Conservation (phyloP, 768 basidiomycete genomes). For the Panellus pusillus region DNA sequence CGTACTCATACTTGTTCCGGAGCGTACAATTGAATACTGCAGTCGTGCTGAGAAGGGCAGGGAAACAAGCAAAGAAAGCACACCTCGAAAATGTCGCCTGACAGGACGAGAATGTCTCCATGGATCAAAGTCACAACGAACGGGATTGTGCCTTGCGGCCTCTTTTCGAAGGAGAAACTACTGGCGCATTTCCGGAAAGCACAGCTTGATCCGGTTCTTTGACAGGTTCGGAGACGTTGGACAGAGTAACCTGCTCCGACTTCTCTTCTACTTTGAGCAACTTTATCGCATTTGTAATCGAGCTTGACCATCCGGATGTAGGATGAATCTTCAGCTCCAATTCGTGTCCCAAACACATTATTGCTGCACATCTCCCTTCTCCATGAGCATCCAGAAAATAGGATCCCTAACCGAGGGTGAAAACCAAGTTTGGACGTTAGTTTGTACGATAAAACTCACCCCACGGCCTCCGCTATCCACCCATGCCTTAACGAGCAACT, state of each 20-base stretch:
- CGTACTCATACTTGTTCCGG: conserved; percentile 46
- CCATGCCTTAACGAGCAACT: conserved; percentile 11
- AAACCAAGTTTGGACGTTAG: not conserved
- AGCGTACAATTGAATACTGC: conserved; percentile 46
- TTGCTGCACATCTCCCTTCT: conserved; percentile 4
- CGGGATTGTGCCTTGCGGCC: too few species aligned
- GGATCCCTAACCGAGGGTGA: not conserved
- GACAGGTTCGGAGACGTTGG: too few species aligned
- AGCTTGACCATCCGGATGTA: not conserved
- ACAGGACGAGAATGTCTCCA: conserved; percentile 42
- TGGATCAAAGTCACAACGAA: conserved; percentile 42
- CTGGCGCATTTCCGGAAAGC: not conserved
- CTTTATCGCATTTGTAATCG: not conserved
- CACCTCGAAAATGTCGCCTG: conserved; percentile 44
- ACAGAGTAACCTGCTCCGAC: not conserved
- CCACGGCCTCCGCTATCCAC: conserved; percentile 5
- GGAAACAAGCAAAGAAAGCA: conserved; percentile 13
- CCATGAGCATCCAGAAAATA: not conserved
- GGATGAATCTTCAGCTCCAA: conserved; percentile 6
- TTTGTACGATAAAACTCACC: not conserved
- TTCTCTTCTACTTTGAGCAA: conserved; percentile 2
- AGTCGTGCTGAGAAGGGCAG: not conserved
- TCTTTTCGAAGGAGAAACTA: not conserved
- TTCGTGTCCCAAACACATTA: conserved; percentile 16
- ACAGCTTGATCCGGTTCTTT: not conserved